Conservation (phyloP, 352 stramenopile species). For the Aphanomyces euteiches region DNA sequence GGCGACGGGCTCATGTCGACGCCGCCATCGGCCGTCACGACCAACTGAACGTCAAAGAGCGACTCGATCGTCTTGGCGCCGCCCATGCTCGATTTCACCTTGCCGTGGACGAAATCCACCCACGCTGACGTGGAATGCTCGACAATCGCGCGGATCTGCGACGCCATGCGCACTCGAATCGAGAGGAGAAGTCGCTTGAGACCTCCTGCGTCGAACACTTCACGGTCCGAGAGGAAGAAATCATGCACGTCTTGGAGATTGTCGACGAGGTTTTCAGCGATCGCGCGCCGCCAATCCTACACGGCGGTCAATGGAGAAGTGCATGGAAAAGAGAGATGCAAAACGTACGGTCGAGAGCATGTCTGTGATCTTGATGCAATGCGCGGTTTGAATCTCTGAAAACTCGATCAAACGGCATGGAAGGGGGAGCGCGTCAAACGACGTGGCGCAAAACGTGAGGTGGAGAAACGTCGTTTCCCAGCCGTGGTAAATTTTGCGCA, state of each 20-base stretch:
- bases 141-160: constrained; percentile 77
- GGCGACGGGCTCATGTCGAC: constrained; percentile 52
- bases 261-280: constrained; percentile 91
- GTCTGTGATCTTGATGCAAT: constrained; percentile 71
- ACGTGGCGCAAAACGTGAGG: constrained; percentile 33
- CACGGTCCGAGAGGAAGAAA: constrained; percentile 85
- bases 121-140: constrained; percentile 52
- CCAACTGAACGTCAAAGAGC: constrained; percentile 80
- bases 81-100: constrained; percentile 37
- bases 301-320: not conserved
- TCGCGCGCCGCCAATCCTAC: constrained; percentile 81
- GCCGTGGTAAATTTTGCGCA: constrained; percentile 84
- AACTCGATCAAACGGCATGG: constrained; percentile 86
- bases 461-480: constrained; percentile 88
- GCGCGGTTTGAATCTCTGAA: constrained; percentile 61
- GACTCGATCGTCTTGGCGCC: constrained; percentile 36
- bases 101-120: constrained; percentile 43
- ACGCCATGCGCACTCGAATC: constrained; percentile 80
- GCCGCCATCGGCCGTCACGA: constrained; percentile 45
- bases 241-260: constrained; percentile 92
- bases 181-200: constrained; percentile 79
- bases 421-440: constrained; percentile 13
- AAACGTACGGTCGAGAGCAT: constrained; percentile 52
- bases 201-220: constrained; percentile 45
- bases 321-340: no score